Base-by-base conservation (phyloP, 345 rosid species). In the Linum tenue region DNA sequence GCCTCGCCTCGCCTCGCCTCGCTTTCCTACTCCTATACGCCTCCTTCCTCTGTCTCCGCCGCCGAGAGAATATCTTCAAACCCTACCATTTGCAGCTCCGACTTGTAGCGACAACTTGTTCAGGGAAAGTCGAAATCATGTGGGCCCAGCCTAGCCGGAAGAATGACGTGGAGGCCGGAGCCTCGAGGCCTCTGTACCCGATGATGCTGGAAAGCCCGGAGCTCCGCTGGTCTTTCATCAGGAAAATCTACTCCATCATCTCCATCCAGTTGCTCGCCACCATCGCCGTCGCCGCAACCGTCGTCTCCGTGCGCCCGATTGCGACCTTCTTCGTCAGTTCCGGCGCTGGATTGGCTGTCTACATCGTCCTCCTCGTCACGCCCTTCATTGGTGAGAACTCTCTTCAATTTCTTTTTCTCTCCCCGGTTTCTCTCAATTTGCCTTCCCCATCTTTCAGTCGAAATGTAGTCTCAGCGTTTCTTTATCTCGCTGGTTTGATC, bases 151-250 rank as follows among this genome's bases (percentile, higher is more conserved):
- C 85, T 38, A 70, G 59, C 70, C 64, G 75, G 35, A 88, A 87
- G 78, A 39, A 15, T 59, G 96, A 92, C 66, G 60, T 79, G 81
- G 98, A 92, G 80, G 72, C 83, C 31, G 97, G 91, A 7, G 63
- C 35, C 59, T 31, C 80, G 7, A 76, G 75, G 70, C 94, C 88
- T 59, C 83, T 90, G 63, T 90, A 88, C 67, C 98, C 98, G 55
- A 78, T 67, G 90, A 92, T 90, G 98, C 70, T 79, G 7, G 98
- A 92, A 75, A 79, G 80, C 70, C 94, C 97, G 63, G 84, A 86
- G 78, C 81, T 92, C 72, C 86, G 98, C 7, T 92, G 98, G 97
- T 73, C 87, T 39, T 92, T 92, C 76, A 92, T 92, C 40, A 83
- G 98, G 11, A 92, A 92, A 64, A 82, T 92, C 11, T 92, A 92